Evolutionary conservation across 805 yeast species (phyloP), one percentile per base, ranked within the genome.

Genomic region (Wickerhamomyces mucosus): DNA sequence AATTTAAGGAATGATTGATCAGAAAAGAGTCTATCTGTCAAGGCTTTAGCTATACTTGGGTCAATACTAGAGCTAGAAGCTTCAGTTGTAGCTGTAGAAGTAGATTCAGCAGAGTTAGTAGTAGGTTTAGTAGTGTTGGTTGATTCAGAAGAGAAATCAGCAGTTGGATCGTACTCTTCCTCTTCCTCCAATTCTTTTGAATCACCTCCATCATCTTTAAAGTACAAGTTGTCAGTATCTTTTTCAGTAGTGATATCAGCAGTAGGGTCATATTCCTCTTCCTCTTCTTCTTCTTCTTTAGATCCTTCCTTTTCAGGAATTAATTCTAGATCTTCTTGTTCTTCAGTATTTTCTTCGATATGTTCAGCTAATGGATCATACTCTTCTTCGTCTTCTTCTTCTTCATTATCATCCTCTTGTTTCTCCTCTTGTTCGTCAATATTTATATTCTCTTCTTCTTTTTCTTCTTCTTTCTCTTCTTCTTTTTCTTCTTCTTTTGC

Each of bases 1-100:
- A 60, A 38, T 9, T 35, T 41, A 23, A 53, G 46, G 38, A 65
- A 66, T 1, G 43, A 32, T 1, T 61, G 55, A 39, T 63, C 64
- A 26, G 49, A 44, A 23, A 61, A 42, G 7, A 50, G 41, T 25
- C 38, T 42, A 15, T 35, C 26, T 8, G 48, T 38, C 9, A 44
- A 29, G 8, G 34, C 15, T 7, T 32, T 28, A 18, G 40, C 22
- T 26, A 38, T 11, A 7, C 22, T 25, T n/a, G 40, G 33, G 16
- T 27, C 26, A 17, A 27, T 16, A 17, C 26, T 15, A 11, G 26
- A 11, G 15, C 20, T 19, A 26, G 26, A 6, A 7, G 12, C 25
- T 11, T 12, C 32, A 15, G 35, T 21, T 10, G 29, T 12, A 13
- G 35, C 3, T 19, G 38, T 21, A 22, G 37, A 13, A 21, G 36